Conservation (phyloP, 225 moss, liverwort and hornwort species). For the Physcomitrium patens region DNA sequence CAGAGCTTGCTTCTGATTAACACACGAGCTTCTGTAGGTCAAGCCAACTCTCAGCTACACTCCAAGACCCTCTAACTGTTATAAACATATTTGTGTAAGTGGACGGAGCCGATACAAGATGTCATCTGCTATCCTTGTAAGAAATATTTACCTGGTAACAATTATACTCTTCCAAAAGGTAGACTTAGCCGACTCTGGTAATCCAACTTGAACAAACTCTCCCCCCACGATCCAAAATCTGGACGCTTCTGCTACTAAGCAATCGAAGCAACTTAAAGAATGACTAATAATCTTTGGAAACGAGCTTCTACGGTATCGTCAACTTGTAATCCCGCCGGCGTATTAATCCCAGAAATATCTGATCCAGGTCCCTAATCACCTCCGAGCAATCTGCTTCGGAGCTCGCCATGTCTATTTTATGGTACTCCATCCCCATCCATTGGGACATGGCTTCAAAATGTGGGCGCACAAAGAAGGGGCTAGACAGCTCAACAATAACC, state of each 20-base stretch:
- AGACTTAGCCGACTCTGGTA: background rate
- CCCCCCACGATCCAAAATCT: too few species aligned
- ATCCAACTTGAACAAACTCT: background rate
- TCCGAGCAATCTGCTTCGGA: conserved; percentile 56
- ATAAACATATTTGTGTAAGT: conserved; percentile 28
- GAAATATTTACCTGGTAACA: conserved; percentile 28
- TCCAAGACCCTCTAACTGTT: conserved; percentile 20
- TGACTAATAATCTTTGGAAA: background rate
- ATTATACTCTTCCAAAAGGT: background rate
- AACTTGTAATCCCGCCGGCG: conserved; percentile 14
- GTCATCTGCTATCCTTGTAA: conserved; percentile 38
- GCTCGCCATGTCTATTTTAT: conserved; percentile 72
- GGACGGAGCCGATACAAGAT: conserved; percentile 27
- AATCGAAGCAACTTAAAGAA: background rate
- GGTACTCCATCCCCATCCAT: conserved; percentile 92
- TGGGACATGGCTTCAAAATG: conserved; percentile 82
- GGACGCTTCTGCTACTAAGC: conserved; percentile 1
- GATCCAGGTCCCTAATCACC: conserved; percentile 61
- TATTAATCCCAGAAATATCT: conserved; percentile 50
- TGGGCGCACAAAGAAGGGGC: conserved; percentile 78
- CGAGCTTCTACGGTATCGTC: conserved; percentile 4
- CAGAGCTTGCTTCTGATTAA: background rate
- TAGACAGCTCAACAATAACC: conserved; percentile 70
- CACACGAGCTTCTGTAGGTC: background rate
- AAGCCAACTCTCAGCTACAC: conserved; percentile 10